phyloP scores from a whole-genome alignment of 2,329 filamentous ascomycete genomes.

The Aspergillus sp. region DNA sequence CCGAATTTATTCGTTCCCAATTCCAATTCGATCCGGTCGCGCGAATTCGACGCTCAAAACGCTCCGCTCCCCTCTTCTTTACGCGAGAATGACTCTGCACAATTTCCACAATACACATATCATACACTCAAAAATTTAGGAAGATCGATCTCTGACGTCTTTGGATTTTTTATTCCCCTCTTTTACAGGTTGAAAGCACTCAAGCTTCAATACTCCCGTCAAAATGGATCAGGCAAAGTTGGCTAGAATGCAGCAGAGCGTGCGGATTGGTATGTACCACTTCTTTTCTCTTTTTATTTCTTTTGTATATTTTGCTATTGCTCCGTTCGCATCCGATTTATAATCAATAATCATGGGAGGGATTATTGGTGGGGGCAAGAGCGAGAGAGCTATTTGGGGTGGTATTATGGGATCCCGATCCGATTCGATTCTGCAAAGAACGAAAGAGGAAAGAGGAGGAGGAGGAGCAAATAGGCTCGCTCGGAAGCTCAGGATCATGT shows the following conservation, averaged over 20 bases:
- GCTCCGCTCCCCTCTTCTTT: neutral
- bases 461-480: neutral
- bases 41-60: constrained; percentile 8
- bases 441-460: no score
- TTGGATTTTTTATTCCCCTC: neutral
- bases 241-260: constrained; percentile 66
- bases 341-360: neutral
- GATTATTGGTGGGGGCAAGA: no score
- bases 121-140: neutral
- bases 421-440: neutral
- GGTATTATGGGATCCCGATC: neutral
- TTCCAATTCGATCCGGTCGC: neutral
- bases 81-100: neutral
- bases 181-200: constrained; percentile 17
- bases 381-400: no score
- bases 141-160: constrained; percentile 18
- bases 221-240: constrained; percentile 69
- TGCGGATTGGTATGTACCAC: constrained; percentile 68
- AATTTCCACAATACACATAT: neutral
- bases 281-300: constrained; percentile 15
- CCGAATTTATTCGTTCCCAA: neutral
- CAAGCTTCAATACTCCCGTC: constrained; percentile 32
- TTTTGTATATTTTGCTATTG: neutral
- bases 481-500: neutral
- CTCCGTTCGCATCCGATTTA: constrained; percentile 3